Evolutionary conservation across 352 stramenopile species (phyloP).

Genomic region (Pythium rhizo-oryzae): DNA sequence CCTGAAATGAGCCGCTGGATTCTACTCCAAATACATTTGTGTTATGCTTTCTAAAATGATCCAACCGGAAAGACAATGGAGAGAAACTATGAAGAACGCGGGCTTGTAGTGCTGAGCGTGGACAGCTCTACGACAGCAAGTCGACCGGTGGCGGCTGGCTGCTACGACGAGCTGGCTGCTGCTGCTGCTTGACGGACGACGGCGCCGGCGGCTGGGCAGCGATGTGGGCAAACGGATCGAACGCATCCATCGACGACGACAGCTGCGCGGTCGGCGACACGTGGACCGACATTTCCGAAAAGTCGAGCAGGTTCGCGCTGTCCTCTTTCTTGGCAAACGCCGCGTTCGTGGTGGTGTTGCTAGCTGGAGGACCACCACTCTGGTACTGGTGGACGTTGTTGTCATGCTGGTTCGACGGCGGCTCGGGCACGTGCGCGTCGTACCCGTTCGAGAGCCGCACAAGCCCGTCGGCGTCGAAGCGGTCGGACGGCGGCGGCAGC

Average conservation of each 20-base stretch:
- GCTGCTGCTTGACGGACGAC: neutral
- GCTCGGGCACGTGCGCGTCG: conserved; percentile 21
- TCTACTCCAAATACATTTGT: neutral
- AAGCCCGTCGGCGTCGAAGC: conserved; percentile 27
- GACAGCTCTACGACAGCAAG: conserved; percentile 40
- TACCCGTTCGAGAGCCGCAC: conserved; percentile 19
- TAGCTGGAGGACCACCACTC: no score
- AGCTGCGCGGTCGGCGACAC: conserved; percentile 39
- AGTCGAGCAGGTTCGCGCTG: conserved; percentile 65
- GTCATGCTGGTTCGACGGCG: neutral
- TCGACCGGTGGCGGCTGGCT: conserved; percentile 35
- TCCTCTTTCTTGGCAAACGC: conserved; percentile 18
- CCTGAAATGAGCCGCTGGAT: conserved; percentile 9
- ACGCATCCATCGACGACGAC: conserved; percentile 28
- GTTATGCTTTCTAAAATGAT: no score
- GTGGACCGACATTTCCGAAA: conserved; percentile 58
- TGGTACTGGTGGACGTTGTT: conserved; percentile 4
- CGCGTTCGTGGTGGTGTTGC: neutral
- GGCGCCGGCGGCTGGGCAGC: conserved; percentile 21
- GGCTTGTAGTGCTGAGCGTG: no score
- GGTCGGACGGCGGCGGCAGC: conserved; percentile 20
- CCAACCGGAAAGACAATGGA: neutral
- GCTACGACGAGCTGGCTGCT: conserved; percentile 26
- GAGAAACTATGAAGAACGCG: no score
- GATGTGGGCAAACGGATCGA: conserved; percentile 47